phyloP scores from a whole-genome alignment of 169 alveolate species.

The Plasmodium ovale region DNA sequence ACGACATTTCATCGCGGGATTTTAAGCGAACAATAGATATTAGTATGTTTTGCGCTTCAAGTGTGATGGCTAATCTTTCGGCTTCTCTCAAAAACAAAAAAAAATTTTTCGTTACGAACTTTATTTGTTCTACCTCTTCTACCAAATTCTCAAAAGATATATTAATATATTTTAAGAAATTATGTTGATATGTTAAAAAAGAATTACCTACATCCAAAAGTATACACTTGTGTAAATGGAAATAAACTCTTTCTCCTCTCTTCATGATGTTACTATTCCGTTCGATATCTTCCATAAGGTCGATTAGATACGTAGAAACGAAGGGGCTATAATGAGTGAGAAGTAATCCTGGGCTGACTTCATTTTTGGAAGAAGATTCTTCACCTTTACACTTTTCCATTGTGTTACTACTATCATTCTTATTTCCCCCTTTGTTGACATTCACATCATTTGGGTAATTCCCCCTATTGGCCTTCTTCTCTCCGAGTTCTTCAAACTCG shows the following conservation, averaged over 20 bases:
- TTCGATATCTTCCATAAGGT: constrained; percentile 19
- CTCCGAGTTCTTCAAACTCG: not conserved
- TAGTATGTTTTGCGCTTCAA: constrained; percentile 62
- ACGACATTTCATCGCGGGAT: constrained; percentile 80
- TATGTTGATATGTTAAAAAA: constrained; percentile 13
- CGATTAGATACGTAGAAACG: constrained; percentile 88
- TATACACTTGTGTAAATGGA: constrained; percentile 73
- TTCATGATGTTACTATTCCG: not conserved
- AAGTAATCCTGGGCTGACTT: constrained; percentile 90
- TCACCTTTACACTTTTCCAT: not conserved
- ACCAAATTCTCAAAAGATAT: constrained; percentile 71
- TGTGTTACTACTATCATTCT: not conserved
- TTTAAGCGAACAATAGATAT: constrained; percentile 78
- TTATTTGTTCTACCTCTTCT: constrained; percentile 57
- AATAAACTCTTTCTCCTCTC: constrained; percentile 14
- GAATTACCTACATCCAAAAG: constrained; percentile 76
- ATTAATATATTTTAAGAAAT: constrained; percentile 67
- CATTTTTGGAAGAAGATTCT: not conserved
- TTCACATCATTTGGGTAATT: not conserved
- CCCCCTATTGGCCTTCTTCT: not conserved
- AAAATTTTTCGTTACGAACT: constrained; percentile 77
- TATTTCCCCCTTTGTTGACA: not conserved
- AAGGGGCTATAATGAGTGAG: constrained; percentile 94
- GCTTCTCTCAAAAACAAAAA: constrained; percentile 89
- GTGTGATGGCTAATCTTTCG: constrained; percentile 83